phyloP scores from a whole-genome alignment of 2,329 filamentous ascomycete genomes.

The Graphilbum sp. region DNA sequence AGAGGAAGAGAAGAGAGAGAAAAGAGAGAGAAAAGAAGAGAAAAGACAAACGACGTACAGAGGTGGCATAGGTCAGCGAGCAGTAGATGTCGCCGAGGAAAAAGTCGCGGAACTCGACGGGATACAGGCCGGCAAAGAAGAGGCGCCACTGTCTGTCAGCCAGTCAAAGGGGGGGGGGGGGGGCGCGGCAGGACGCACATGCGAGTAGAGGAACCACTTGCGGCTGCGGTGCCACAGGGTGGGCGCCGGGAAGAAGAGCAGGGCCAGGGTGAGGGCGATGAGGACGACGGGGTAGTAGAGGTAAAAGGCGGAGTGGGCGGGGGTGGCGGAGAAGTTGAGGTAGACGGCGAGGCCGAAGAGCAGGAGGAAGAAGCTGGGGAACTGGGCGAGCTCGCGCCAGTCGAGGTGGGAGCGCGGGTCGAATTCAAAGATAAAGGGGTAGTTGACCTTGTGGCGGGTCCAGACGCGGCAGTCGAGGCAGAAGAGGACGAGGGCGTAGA shows the following conservation, averaged over 20 bases:
- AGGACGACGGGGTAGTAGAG: slow-evolving; percentile 78
- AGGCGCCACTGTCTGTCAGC: slow-evolving; percentile 52
- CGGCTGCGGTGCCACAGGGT: slow-evolving; percentile 62
- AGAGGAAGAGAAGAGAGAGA: too few relatives aligned
- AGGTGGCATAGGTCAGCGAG: slow-evolving; percentile 78
- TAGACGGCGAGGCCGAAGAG: slow-evolving; percentile 68
- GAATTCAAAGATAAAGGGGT: slow-evolving; percentile 92
- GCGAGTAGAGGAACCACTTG: slow-evolving; percentile 77
- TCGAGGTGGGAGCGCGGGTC: slow-evolving; percentile 74
- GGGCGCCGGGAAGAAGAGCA: slow-evolving; percentile 63
- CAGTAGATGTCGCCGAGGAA: slow-evolving; percentile 97
- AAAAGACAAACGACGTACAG: slow-evolving; percentile 37
- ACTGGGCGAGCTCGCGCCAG: slow-evolving; percentile 75
- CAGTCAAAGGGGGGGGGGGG: neutral
- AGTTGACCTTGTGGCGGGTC: slow-evolving; percentile 78
- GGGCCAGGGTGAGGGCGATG: slow-evolving; percentile 46
- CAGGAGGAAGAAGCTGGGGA: slow-evolving; percentile 72
- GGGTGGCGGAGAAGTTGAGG: slow-evolving; percentile 68
- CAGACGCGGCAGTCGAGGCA: slow-evolving; percentile 73
- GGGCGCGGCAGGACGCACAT: slow-evolving; percentile 36
- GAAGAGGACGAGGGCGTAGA: slow-evolving; percentile 70
- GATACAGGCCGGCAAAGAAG: slow-evolving; percentile 69
- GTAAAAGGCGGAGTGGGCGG: slow-evolving; percentile 50
- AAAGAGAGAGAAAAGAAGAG: neutral
- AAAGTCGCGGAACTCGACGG: slow-evolving; percentile 93